Evolutionary conservation across 2,329 filamentous ascomycete species (phyloP).

Genomic region (Fusarium verrucosum): DNA sequence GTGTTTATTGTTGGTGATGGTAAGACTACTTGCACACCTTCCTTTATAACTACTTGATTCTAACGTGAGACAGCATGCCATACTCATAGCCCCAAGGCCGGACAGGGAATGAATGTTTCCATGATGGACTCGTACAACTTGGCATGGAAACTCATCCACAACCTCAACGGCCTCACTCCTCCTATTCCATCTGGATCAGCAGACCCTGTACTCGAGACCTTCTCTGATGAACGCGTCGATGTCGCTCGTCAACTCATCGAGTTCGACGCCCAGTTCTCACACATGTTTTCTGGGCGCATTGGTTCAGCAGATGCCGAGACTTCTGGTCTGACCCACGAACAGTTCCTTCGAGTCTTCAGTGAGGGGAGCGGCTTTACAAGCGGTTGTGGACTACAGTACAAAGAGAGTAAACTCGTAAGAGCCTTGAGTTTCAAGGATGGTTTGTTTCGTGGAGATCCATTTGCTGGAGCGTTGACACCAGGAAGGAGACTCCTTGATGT

Average conservation of each 20-base stretch:
- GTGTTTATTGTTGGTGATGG: constrained; percentile 20
- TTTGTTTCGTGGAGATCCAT: not conserved
- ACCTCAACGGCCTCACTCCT: not conserved
- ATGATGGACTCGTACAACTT: constrained; percentile 26
- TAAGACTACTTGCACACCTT: rapidly evolving
- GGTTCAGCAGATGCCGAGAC: constrained; percentile 4
- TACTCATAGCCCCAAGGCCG: constrained; percentile 19
- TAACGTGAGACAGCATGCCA: not conserved
- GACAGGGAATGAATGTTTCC: constrained; percentile 19
- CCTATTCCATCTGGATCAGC: not conserved
- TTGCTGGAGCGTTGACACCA: not conserved
- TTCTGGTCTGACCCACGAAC: constrained; percentile 4
- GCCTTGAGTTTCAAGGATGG: no score
- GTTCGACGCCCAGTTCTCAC: constrained; percentile 11
- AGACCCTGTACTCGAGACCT: constrained; percentile 1
- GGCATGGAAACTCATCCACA: constrained; percentile 15
- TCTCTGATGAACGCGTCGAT: not conserved
- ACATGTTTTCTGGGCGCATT: constrained; percentile 21
- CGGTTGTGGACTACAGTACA: constrained; percentile 15
- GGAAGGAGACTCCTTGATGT: constrained; percentile 13
- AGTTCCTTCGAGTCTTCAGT: constrained; percentile 15
- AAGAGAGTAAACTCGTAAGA: not conserved
- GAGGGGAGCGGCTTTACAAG: constrained; percentile 12
- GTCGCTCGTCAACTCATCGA: constrained; percentile 13
- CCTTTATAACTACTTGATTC: rapidly evolving